phyloP scores from a whole-genome alignment of 129 eudicot genomes.

The Solidago caesia region DNA sequence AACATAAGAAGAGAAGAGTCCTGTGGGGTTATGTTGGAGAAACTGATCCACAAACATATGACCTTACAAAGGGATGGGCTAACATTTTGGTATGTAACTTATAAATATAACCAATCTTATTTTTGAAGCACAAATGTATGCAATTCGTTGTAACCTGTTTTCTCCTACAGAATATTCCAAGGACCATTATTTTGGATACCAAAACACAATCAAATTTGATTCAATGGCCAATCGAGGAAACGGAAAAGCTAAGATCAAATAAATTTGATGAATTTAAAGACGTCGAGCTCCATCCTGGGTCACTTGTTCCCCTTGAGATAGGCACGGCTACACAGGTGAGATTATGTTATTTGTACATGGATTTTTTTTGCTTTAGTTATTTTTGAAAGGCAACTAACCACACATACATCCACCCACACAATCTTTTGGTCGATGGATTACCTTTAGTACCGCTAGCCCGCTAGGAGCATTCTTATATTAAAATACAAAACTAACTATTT shows the following conservation, averaged over 20 bases:
- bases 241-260: conserved; percentile 54
- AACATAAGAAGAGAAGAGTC: conserved; percentile 57
- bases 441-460: neutral
- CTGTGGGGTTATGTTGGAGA: conserved; percentile 90
- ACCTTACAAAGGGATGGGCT: conserved; percentile 80
- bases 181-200: conserved; percentile 59
- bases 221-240: conserved; percentile 91
- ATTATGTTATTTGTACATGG: too few species aligned
- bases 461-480: neutral
- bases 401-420: too few species aligned
- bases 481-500: neutral
- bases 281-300: conserved; percentile 71
- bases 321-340: conserved; percentile 72
- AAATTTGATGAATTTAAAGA: conserved; percentile 36
- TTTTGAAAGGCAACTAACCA: too few species aligned
- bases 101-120: neutral
- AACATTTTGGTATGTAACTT: conserved; percentile 61
- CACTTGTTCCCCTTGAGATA: conserved; percentile 54
- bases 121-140: neutral
- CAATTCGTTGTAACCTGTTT: neutral
- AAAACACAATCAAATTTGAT: conserved; percentile 69
- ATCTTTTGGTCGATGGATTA: too few species aligned
- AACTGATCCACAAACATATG: conserved; percentile 58
- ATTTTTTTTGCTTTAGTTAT: neutral
- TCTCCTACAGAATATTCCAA: conserved; percentile 62